Percentiles rank a stretch among this genome's conserved stretches.
phyloP scores from a whole-genome alignment of 148 eudicot genomes.

The Dysphania ambrosioides region DNA sequence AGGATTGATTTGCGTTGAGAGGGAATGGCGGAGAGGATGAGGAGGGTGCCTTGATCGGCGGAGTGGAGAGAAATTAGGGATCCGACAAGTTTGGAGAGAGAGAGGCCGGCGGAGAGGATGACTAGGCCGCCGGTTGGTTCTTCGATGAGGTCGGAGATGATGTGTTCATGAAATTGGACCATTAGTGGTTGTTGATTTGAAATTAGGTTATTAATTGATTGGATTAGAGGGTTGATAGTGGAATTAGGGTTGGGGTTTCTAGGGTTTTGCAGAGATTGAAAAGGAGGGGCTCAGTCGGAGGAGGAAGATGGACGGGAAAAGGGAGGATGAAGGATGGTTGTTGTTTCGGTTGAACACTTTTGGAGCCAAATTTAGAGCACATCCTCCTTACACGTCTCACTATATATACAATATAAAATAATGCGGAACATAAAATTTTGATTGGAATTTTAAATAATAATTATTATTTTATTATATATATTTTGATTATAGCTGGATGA shows the following conservation, averaged over 20 bases:
- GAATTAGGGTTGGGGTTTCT: neutral
- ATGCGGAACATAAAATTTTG: no score
- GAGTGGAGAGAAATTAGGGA: conserved; percentile 64
- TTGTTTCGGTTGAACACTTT: neutral
- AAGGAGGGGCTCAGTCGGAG: neutral
- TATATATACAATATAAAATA: no score
- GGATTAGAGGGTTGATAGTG: no score
- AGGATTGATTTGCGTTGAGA: conserved; percentile 39
- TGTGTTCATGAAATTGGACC: conserved; percentile 80
- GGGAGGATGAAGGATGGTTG: neutral
- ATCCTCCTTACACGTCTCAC: no score
- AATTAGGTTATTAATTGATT: no score
- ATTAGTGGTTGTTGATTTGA: conserved; percentile 21
- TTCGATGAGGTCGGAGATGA: conserved; percentile 77
- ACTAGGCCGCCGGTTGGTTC: conserved; percentile 77
- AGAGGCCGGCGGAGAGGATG: conserved; percentile 72
- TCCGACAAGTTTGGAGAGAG: conserved; percentile 62
- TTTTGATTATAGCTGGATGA: no score
- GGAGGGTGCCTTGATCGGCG: conserved; percentile 60
- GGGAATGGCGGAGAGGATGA: conserved; percentile 51
- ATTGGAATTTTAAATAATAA: no score
- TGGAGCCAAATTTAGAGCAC: neutral
- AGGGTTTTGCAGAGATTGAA: conserved; percentile 15
- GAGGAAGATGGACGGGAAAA: conserved; percentile 27
- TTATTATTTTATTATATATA: no score